Evolutionary conservation across 768 basidiomycete species (phyloP).

Genomic region (Pleurotus platypus): DNA sequence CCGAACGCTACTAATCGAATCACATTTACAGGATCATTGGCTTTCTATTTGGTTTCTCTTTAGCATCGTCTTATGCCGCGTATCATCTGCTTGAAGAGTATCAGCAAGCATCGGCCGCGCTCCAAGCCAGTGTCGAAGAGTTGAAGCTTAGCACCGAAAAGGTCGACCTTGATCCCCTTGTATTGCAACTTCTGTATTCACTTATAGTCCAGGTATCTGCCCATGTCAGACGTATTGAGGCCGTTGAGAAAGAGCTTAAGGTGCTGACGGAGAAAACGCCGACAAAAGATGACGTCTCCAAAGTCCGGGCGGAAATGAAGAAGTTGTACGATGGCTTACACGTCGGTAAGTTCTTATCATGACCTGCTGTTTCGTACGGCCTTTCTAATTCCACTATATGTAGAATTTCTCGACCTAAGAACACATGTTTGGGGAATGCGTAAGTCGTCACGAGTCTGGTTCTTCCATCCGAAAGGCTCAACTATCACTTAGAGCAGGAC

Average conservation of each 20-base stretch:
- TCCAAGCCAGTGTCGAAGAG: constrained; percentile 86
- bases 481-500: constrained; percentile 62
- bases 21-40: constrained; percentile 60
- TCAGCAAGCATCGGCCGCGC: constrained; percentile 79
- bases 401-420: constrained; percentile 79
- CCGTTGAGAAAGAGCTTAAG: constrained; percentile 87
- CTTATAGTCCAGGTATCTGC: constrained; percentile 57
- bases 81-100: constrained; percentile 91
- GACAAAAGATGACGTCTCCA: constrained; percentile 77
- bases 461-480: constrained; percentile 1
- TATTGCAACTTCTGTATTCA: background rate
- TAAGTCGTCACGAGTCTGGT: constrained; percentile 35
- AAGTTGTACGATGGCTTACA: constrained; percentile 83
- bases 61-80: constrained; percentile 82
- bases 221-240: constrained; percentile 80
- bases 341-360: constrained; percentile 47
- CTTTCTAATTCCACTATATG: background rate
- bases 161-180: constrained; percentile 31
- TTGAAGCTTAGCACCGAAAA: constrained; percentile 81
- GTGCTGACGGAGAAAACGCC: constrained; percentile 62
- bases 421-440: constrained; percentile 87
- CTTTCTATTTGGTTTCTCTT: constrained; percentile 85
- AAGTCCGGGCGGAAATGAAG: constrained; percentile 78
- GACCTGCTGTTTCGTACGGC: too few relatives aligned
- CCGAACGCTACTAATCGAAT: constrained; percentile 8